Conservation (phyloP, 2,329 filamentous ascomycete species). For the Fusarium miscanthi region DNA sequence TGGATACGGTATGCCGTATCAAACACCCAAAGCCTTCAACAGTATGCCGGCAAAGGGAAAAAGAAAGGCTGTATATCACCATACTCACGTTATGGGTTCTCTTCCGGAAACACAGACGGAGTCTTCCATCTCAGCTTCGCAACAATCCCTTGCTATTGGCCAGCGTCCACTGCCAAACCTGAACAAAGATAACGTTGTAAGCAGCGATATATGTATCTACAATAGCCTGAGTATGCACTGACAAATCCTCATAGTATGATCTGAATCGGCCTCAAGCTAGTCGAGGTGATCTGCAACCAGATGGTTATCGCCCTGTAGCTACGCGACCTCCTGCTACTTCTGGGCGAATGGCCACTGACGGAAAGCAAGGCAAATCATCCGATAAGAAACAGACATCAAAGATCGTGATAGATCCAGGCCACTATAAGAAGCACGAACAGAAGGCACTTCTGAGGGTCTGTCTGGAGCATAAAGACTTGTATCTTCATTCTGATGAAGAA, state of each 20-base stretch:
- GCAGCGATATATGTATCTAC: no score
- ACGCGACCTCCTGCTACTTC: fast-evolving
- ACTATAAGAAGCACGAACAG: neutral
- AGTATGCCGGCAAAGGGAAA: neutral
- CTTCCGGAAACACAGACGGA: neutral
- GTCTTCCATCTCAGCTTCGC: fast-evolving
- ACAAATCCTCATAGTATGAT: conserved; percentile 23
- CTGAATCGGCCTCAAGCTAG: neutral
- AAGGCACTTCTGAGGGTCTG: neutral
- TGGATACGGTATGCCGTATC: neutral
- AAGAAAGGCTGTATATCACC: neutral
- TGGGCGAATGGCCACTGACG: fast-evolving
- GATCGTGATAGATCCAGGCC: fast-evolving
- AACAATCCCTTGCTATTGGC: neutral
- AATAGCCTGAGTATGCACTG: neutral
- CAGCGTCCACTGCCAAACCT: fast-evolving
- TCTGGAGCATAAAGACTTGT: neutral
- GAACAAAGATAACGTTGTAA: no score
- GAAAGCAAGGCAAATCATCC: fast-evolving
- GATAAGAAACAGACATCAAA: fast-evolving
- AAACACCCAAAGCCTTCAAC: neutral
- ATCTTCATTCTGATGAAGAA: neutral
- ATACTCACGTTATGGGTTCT: neutral
- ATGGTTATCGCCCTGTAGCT: neutral
- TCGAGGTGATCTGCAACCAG: conserved; percentile 24